Conservation (phyloP, 1,284 basidiomycete species). For the Inonotus hispidus region DNA sequence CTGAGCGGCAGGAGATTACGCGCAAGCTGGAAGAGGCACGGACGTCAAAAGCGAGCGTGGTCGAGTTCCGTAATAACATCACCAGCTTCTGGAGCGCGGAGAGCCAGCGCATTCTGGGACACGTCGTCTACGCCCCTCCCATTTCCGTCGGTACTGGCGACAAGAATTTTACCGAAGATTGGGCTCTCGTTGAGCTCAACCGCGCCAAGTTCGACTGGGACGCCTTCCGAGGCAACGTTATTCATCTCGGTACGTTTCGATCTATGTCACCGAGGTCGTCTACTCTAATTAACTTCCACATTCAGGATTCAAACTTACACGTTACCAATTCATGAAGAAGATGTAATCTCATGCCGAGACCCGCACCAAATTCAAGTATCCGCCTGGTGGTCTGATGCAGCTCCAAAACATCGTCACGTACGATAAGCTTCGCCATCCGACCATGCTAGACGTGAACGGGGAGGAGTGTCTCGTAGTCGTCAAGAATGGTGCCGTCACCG, state of each 20-base stretch:
- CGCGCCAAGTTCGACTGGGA: conserved; percentile 26
- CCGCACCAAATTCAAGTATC: conserved; percentile 22
- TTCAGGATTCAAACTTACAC: background rate
- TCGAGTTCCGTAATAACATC: conserved; percentile 26
- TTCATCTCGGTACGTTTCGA: conserved; percentile 29
- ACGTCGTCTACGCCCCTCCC: conserved; percentile 27
- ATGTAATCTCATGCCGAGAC: conserved; percentile 23
- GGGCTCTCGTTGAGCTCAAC: conserved; percentile 31
- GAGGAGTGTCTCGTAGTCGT: conserved; percentile 29
- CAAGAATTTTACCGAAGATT: conserved; percentile 31
- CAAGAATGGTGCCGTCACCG: conserved; percentile 30
- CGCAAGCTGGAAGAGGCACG: background rate
- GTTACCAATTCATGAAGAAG: conserved; percentile 10
- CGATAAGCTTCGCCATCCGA: conserved; percentile 24
- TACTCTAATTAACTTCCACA: too few relatives aligned
- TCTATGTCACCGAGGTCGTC: too few relatives aligned
- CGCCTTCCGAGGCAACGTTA: conserved; percentile 25
- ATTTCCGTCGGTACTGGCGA: conserved; percentile 24
- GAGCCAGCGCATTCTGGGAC: conserved; percentile 30
- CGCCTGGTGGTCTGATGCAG: conserved; percentile 24
- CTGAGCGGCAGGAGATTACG: too few relatives aligned
- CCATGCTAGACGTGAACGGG: conserved; percentile 26
- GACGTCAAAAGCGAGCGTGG: conserved; percentile 23
- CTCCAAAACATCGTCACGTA: conserved; percentile 25
- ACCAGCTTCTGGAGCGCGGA: conserved; percentile 23